Base-by-base conservation (phyloP, 2,329 filamentous ascomycete genomes). In the Fusarium multiceps region DNA sequence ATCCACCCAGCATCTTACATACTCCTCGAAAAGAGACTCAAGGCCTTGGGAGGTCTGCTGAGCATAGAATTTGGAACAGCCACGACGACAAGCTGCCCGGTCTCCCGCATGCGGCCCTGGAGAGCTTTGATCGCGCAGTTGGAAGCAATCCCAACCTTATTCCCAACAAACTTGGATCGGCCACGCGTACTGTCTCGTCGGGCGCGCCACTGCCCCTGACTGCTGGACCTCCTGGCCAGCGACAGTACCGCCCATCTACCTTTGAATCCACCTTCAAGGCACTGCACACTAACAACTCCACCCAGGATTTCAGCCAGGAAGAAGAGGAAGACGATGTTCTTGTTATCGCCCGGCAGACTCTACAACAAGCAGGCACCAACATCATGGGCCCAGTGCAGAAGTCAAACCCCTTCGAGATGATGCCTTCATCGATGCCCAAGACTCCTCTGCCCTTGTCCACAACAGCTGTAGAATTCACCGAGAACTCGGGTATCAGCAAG, bases 191-290 rank as follows among this genome's bases (percentile, higher is more conserved):
- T 5, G 76, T 73, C 27, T 78, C 78, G 1, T 76, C 79, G 2
- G 84, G 84, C 8, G 80, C 80, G 20, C 86, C 85, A n/a, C 80
- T 77, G 23, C 86, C 86, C 12, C 72, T 88, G 67, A 87, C 84
- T 21, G 86, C 86, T 28, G 86, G 86, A 3, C 86, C 86, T 43
- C 86, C 86, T 14, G 86, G 86, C 21, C 83, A 85, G 63, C 83
- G 86, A 43, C 84, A 85, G 59, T 83, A 82, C 68, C 83, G 80
- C 21, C 78, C 83, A n/a, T 79, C 80, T 25, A 80, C 80, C 4
- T 78, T 83, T 34, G 82, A 85, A 28, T 74, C 77, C 11, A 77
- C 78, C 3, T 74, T 80, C 60, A 81, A 78, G 58, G 74, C 78
- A 32, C 73, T 79, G 32, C 76, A 77, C 18, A 74, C 75, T 25